Evolutionary conservation across 164 flowering plant species (phyloP).

Genomic region (Warburgia ugandensis): DNA sequence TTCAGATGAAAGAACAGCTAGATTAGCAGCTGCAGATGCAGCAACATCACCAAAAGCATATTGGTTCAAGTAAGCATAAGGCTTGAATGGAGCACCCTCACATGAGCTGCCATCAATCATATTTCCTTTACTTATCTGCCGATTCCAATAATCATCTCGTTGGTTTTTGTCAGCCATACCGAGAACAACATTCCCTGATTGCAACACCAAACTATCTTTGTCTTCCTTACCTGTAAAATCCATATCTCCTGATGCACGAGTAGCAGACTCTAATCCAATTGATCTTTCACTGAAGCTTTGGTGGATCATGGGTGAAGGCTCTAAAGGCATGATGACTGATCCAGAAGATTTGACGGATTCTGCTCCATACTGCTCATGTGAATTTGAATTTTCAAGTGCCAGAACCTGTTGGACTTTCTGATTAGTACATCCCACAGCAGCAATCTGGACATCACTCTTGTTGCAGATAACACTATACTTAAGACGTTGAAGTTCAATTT

Average conservation of each 20-base stretch:
- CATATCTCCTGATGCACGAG: constrained; percentile 18
- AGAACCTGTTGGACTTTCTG: constrained; percentile 3
- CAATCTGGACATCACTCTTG: not conserved
- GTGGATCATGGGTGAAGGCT: constrained; percentile 23
- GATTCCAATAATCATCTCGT: constrained; percentile 14
- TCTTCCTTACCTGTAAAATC: constrained; percentile 13
- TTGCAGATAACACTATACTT: constrained; percentile 4
- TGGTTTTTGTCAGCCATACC: constrained; percentile 11
- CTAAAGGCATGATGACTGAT: constrained; percentile 22
- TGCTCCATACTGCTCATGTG: constrained; percentile 17
- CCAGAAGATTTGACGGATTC: constrained; percentile 23
- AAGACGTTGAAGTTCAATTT: constrained; percentile 7
- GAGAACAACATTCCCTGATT: constrained; percentile 8
- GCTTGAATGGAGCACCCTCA: constrained; percentile 52
- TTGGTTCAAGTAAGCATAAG: constrained; percentile 55
- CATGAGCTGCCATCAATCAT: constrained; percentile 17
- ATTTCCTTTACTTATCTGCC: constrained; percentile 17
- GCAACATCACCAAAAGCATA: constrained; percentile 84
- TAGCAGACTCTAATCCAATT: constrained; percentile 16
- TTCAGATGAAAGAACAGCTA: constrained; percentile 64
- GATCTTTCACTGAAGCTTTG: constrained; percentile 28
- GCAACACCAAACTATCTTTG: constrained; percentile 14
- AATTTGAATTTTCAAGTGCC: constrained; percentile 5
- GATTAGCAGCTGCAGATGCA: constrained; percentile 83
- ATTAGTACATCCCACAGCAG: not conserved